A percentile compares a stretch with the other conserved stretches of the same genome.
These are phyloP conservation scores for Aspergillus sclerotialis DNA, from an alignment of 2,329 filamentous ascomycete species.

Conservation along the genomic window DNA sequence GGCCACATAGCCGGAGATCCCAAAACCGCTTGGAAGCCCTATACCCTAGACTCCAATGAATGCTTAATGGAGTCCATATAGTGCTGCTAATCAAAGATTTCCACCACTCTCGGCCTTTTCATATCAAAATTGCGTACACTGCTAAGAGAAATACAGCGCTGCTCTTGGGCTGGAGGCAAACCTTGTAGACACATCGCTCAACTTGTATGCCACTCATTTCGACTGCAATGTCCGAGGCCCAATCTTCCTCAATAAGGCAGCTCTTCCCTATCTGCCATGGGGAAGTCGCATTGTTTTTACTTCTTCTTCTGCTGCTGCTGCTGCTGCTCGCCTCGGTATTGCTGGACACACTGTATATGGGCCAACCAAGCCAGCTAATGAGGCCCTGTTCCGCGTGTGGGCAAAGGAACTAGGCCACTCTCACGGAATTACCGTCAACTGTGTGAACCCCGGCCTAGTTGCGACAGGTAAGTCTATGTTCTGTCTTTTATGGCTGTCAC, in stretches of 20 bases:
- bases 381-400: constrained; percentile 56
- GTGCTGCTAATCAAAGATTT: too few species aligned
- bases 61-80: too few species aligned
- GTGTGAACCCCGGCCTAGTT: constrained; percentile 52
- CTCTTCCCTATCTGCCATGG: constrained; percentile 19
- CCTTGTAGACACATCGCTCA: constrained; percentile 5
- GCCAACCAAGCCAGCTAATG: constrained; percentile 52
- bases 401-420: constrained; percentile 49
- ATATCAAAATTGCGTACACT: too few species aligned
- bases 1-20: too few species aligned
- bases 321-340: constrained; percentile 49
- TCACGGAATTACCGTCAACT: constrained; percentile 46
- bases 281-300: constrained; percentile 49
- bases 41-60: too few species aligned
- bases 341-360: constrained; percentile 52
- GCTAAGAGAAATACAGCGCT: constrained; percentile 2
- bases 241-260: constrained; percentile 26
- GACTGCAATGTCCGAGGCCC: constrained; percentile 15
- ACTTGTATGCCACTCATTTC: constrained; percentile 9
- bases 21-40: too few species aligned
- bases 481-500: neutral
- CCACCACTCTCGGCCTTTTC: too few species aligned
- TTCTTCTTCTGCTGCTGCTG: too few species aligned
- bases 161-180: constrained; percentile 8
- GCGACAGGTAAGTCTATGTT: constrained; percentile 34